Evolutionary conservation across 2,329 filamentous ascomycete genomes (phyloP), one percentile per base, ranked within the genome.

Genomic region (Hymenoscyphus albidus): DNA sequence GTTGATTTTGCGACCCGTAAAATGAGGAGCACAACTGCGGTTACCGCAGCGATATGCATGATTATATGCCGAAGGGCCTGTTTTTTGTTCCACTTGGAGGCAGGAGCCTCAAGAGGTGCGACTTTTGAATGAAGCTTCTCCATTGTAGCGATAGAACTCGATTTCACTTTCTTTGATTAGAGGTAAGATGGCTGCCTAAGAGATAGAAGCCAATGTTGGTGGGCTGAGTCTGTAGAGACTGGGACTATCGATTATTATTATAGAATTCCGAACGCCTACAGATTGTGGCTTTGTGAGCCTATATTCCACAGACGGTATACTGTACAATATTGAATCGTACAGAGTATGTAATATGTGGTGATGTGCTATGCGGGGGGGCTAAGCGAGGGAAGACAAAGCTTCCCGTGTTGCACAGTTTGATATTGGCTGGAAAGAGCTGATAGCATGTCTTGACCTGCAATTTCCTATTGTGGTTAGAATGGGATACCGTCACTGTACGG

Each of bases 21-120:
- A 7, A 51, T 2, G 58, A 60, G 22, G 40, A 60, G 38, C 16
- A 32, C 12, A 35, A 48, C 22, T 5, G n/a, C 38, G 6, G 31
- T 7, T 13, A 60, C 5, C 16, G 58, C 40, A 6, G 40, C 48
- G 39, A 60, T 22, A 60, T 60, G 58, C 58, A 60, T 60, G 13
- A 27, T 35, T 27, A 60, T 27, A 31, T 48, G 16, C 9, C 58
- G 31, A 35, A 60, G 12, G 12, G 58, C 44, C 40, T 48, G 38
- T 9, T 13, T 48, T 60, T 27, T 60, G 39, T 32, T n/a, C 16
- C 56, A 35, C 9, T 35, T 35, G 3, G 56, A 39, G 9, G 56
- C n/a, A 35, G 56, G 14, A 58, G 32, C 35, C 35, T 35, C 12
- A 40, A 42, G 32, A 39, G 35, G 18, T 4, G 12, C 10, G 18